Conservation (phyloP, 2,329 filamentous ascomycete species). For the Pseudofabraea citricarpa region DNA sequence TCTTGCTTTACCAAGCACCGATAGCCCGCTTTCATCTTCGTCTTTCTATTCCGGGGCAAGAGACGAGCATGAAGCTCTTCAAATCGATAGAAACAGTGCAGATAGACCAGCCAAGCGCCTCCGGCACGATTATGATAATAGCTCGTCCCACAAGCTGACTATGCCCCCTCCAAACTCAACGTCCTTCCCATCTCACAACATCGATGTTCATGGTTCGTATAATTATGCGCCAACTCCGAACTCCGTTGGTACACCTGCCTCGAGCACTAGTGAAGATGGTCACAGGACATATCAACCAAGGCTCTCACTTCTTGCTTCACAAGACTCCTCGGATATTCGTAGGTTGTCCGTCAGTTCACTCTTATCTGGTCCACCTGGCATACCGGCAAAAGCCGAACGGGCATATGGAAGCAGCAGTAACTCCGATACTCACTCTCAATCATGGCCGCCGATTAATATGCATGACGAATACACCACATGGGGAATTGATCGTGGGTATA, state of each 20-base stretch:
- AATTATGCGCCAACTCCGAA: neutral
- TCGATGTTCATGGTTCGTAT: conserved; percentile 6
- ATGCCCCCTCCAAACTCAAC: conserved; percentile 19
- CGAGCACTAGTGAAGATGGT: conserved; percentile 37
- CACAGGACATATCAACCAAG: conserved; percentile 29
- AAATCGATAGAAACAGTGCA: conserved; percentile 4
- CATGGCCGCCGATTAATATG: conserved; percentile 11
- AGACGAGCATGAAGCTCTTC: conserved; percentile 3
- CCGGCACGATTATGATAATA: conserved; percentile 13
- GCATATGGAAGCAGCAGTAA: conserved; percentile 11
- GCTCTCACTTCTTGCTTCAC: conserved; percentile 17
- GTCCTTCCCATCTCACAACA: conserved; percentile 6
- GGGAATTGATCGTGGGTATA: conserved; percentile 66
- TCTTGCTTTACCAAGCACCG: conserved; percentile 6
- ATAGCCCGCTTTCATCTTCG: conserved; percentile 13
- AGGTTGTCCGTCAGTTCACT: conserved; percentile 63
- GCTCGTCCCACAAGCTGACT: conserved; percentile 6
- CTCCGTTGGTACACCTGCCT: conserved; percentile 25
- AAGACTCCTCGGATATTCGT: conserved; percentile 38
- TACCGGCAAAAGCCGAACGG: conserved; percentile 19
- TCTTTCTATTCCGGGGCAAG: conserved; percentile 8
- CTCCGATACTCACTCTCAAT: conserved; percentile 9
- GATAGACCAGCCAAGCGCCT: conserved; percentile 16
- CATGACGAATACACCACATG: conserved; percentile 45
- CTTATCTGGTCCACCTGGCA: conserved; percentile 44